Conservation (phyloP, 192 early-diverging fungal genomes). For the Coemansia sp. region DNA sequence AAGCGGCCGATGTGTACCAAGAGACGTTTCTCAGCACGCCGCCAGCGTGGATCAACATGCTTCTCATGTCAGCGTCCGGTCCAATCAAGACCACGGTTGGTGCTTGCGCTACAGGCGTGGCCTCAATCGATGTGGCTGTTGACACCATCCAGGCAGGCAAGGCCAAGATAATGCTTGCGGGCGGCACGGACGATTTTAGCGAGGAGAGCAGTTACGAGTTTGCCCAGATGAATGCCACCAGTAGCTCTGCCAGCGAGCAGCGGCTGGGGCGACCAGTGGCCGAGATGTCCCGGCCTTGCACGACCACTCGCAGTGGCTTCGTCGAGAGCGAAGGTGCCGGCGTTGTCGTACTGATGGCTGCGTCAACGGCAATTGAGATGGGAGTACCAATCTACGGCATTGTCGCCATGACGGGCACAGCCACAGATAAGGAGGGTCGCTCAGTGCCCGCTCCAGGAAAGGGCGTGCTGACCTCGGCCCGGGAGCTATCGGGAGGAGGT, state of each 20-base stretch:
- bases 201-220: constrained; percentile 95
- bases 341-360: constrained; percentile 87
- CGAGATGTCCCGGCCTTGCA: constrained; percentile 91
- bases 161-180: constrained; percentile 90
- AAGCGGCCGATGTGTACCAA: constrained; percentile 89
- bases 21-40: constrained; percentile 72
- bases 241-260: constrained; percentile 76
- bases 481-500: constrained; percentile 51
- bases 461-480: constrained; percentile 88
- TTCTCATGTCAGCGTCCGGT: constrained; percentile 90
- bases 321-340: constrained; percentile 95
- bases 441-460: constrained; percentile 94
- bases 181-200: constrained; percentile 90
- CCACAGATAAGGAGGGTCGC: constrained; percentile 91
- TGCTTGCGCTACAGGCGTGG: constrained; percentile 88
- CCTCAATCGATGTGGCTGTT: constrained; percentile 88
- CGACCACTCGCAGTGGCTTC: constrained; percentile 84
- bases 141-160: constrained; percentile 87
- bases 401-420: constrained; percentile 80
- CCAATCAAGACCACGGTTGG: constrained; percentile 78
- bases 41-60: constrained; percentile 94
- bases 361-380: constrained; percentile 80
- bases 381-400: constrained; percentile 92
- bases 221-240: constrained; percentile 98
- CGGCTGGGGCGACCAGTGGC: constrained; percentile 76